phyloP scores from a whole-genome alignment of 306 rosid genomes.

The Medicago lupulina region DNA sequence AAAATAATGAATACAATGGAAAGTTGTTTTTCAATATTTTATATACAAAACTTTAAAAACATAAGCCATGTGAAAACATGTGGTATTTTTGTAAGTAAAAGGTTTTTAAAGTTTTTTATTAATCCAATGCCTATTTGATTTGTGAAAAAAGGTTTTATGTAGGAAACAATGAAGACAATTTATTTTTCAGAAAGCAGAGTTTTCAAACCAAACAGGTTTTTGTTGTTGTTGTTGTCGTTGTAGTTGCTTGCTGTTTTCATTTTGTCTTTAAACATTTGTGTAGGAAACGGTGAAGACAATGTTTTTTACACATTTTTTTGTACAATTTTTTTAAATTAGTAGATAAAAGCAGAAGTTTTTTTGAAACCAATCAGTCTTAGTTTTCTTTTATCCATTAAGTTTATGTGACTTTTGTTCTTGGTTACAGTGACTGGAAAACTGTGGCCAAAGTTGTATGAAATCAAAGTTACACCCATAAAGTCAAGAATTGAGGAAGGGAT shows the following conservation, averaged over 20 bases:
- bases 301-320: not conserved
- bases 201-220: not conserved
- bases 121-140: no score
- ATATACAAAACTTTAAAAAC: no score
- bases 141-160: no score
- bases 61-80: no score
- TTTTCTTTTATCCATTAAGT: not conserved
- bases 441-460: slow-evolving; percentile 89
- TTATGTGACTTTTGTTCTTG: slow-evolving; percentile 28
- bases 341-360: not conserved
- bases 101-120: no score
- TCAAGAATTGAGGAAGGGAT: slow-evolving; percentile 42
- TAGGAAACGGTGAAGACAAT: not conserved
- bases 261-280: not conserved
- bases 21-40: no score
- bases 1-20: no score
- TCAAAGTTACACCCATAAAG: slow-evolving; percentile 57
- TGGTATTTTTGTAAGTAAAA: no score
- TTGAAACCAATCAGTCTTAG: not conserved
- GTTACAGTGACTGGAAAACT: slow-evolving; percentile 87
- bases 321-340: not conserved
- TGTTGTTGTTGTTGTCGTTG: no score
- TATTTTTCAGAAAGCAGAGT: no score
- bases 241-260: not conserved
- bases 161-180: no score